Conservation (phyloP, 305 asterid genomes). For the Fraxinus paxiana region DNA sequence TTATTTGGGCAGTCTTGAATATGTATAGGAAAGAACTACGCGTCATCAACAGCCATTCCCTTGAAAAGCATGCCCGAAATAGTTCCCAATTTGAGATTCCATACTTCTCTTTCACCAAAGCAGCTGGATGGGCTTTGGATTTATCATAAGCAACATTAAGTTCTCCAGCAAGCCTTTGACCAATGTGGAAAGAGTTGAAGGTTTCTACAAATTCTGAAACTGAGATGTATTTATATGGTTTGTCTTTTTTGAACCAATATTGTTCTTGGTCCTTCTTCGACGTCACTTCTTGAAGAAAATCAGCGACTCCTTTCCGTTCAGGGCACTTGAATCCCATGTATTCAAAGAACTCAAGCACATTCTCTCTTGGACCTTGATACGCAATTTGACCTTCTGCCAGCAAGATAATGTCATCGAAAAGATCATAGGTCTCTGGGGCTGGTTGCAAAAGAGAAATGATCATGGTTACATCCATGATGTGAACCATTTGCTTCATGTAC, state of each 20-base stretch:
- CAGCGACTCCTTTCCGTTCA: constrained; percentile 50
- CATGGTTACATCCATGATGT: constrained; percentile 39
- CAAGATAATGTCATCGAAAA: constrained; percentile 47
- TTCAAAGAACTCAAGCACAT: constrained; percentile 39
- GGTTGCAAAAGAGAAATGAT: constrained; percentile 52
- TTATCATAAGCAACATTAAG: constrained; percentile 15
- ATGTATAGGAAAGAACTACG: constrained; percentile 47
- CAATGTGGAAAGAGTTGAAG: constrained; percentile 40
- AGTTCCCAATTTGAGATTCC: constrained; percentile 25
- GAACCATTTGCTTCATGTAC: constrained; percentile 46
- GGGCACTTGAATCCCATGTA: constrained; percentile 52
- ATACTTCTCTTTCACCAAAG: background rate
- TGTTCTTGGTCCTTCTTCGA: constrained; percentile 54
- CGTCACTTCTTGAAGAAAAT: constrained; percentile 52
- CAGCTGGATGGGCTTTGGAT: background rate
- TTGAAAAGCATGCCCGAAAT: constrained; percentile 40
- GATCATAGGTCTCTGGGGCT: constrained; percentile 51
- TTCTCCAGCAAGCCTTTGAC: constrained; percentile 35
- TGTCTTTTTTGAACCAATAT: constrained; percentile 39
- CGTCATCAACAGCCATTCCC: constrained; percentile 49
- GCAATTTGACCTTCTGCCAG: constrained; percentile 45
- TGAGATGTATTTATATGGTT: constrained; percentile 35
- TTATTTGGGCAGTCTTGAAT: constrained; percentile 42
- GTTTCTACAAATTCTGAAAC: constrained; percentile 38
- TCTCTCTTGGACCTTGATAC: constrained; percentile 54